Evolutionary conservation across 2,329 filamentous ascomycete species (phyloP), one percentile per base, ranked within the genome.

Genomic region (Talaromyces funiculosus): DNA sequence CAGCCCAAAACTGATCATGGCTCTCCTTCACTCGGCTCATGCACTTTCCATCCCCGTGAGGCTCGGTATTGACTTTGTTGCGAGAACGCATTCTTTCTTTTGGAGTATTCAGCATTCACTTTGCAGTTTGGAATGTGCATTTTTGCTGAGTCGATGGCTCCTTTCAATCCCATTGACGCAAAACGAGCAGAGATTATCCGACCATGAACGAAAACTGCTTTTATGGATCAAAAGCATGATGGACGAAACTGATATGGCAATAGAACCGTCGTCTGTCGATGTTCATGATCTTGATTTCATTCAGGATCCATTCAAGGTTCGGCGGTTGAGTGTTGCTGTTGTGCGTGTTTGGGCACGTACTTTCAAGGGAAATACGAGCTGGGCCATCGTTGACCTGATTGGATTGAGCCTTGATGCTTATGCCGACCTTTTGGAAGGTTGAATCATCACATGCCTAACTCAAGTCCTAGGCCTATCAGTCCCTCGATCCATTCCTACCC

Each of bases 91-190:
- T 66, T 81, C 80, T 1, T 79, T 82, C 59, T 80, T 82, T 66
- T 84, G 81, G 82, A 80, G 78, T 38, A 80, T 83, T 29, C 80
- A 83, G 64, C 81, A 84, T 64, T 80, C 80, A 1, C 71, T 84
- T 5, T 82, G 80, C 68, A 81, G 78, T 61, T 68, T 83, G 16
- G 81, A 83, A 64, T 83, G 81, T 59, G 81, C 81, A 0, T 80
- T 79, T 63, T 72, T 80, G 22, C 67, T 80, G 4, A 78, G 75
- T 61, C 74, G 77, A 54, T 80, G 78, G 78, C 66, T 80, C 4
- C 73, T 78, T 24, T 72, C 75, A 4, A 78, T 80, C 22, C 77
- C 77, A 10, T 64, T 71, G 16, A 76, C 77, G 2, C 76, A 77
- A 47, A 65, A 70, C 6, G 76, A 78, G 49, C 76, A 79, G 54